Base-by-base conservation (phyloP, 2,329 filamentous ascomycete species). In the Tothia fuscella region DNA sequence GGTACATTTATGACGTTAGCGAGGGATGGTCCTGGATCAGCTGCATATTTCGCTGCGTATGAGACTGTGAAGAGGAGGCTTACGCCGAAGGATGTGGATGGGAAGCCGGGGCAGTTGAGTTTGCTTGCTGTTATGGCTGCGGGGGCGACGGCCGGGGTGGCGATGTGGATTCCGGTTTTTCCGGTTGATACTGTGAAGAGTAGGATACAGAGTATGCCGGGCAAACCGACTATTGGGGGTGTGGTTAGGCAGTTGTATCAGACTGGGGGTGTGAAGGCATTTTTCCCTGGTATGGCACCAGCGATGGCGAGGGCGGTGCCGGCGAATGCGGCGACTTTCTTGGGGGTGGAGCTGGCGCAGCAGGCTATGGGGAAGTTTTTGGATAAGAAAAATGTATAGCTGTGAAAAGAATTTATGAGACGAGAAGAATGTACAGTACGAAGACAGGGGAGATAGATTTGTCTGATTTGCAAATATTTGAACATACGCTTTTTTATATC, bases 141-240 rank as follows among this genome's bases (percentile, higher is more conserved):
- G 2, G 91, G 91, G 53, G 91, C 84, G 48, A 83, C 80, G 3
- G 91, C 91, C 0, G 91, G 91, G 56, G 76, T 98, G 20, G 91
- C 91, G 48, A 98, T 98, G 91, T 98, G 91, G 91, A 91, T 95
- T 51, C 88, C 91, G 41, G 88, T 98, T 31, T 98, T 98, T 74
- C 91, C 91, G 17, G 74, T 98, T 49, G 91, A 98, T 57, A 98
- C 91, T 0, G 80, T 98, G 66, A 98, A 98, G 76, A 88, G 81
- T 49, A 72, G 88, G 28, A 66, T 98, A 58, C 91, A 98, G 71
- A 93, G 85, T 32, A 86, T 86, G 31, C 83, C 91, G 56, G 87
- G 86, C 37, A 81, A 81, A 51, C 80, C 87, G 38, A 85, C 82
- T 0, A 76, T 98, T 39, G 74, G 78, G 13, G 79, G 82, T 6